Percentiles rank a stretch among this genome's conserved stretches.
phyloP scores from a whole-genome alignment of 2,329 filamentous ascomycete genomes.

The Aspergillus japonicus region DNA sequence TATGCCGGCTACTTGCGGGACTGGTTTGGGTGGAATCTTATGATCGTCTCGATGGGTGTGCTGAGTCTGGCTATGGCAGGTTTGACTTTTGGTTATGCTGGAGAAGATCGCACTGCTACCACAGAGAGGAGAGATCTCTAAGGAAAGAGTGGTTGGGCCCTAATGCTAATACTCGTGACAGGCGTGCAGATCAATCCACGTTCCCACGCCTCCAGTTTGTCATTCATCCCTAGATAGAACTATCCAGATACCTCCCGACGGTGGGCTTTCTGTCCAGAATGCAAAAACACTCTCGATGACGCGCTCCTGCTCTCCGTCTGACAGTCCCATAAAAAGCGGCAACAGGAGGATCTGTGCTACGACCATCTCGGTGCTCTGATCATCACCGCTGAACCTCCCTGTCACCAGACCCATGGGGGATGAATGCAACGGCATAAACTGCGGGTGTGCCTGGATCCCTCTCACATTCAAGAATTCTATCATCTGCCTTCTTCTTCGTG shows the following conservation, averaged over 20 bases:
- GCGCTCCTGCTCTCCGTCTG: background rate
- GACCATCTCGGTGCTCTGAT: background rate
- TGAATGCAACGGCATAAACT: slow-evolving; percentile 9
- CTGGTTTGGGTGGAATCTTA: background rate
- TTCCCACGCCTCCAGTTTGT: too few relatives aligned
- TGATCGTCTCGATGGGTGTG: background rate
- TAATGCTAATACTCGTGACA: too few relatives aligned
- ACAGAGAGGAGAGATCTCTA: too few relatives aligned
- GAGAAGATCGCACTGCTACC: too few relatives aligned
- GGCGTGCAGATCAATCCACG: too few relatives aligned
- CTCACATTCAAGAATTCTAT: background rate
- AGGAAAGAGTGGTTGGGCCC: too few relatives aligned
- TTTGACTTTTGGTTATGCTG: too few relatives aligned
- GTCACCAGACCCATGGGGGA: background rate
- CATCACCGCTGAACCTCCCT: slow-evolving; percentile 4
- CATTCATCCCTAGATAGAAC: too few relatives aligned
- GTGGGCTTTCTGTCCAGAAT: background rate
- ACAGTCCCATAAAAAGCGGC: background rate
- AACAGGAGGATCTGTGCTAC: slow-evolving; percentile 3
- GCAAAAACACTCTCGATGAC: background rate
- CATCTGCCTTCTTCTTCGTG: background rate
- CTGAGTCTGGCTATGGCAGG: too few relatives aligned
- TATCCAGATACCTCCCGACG: too few relatives aligned
- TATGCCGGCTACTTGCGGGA: background rate
- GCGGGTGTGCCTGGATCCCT: background rate